These are phyloP conservation scores for Torulaspora maleeae DNA, from an alignment of 805 yeast genomes.

Conservation along the genomic window DNA sequence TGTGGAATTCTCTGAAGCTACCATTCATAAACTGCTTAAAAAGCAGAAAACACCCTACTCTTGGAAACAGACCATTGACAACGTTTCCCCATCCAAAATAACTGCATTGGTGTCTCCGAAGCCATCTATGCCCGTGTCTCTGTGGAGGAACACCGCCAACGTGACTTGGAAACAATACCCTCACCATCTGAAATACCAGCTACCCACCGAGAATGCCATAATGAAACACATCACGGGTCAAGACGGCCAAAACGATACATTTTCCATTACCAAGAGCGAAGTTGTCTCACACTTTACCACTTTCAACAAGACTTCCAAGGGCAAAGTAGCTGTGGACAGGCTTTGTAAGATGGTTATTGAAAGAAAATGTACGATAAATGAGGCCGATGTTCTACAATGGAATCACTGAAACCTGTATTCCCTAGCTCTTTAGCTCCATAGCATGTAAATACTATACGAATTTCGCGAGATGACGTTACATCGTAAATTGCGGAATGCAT, in stretches of 20 bases:
- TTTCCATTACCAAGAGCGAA: conserved; percentile 63
- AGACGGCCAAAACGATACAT: conserved; percentile 59
- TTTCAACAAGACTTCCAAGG: conserved; percentile 21
- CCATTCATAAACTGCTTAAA: conserved; percentile 56
- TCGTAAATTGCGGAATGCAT: background rate
- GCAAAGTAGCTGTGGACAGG: conserved; percentile 25
- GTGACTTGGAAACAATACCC: conserved; percentile 45
- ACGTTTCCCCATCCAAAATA: conserved; percentile 18
- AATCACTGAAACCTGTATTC: conserved; percentile 5
- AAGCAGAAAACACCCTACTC: conserved; percentile 53
- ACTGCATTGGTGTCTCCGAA: conserved; percentile 30
- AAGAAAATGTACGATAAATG: conserved; percentile 21
- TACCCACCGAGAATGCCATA: conserved; percentile 69
- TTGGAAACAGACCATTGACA: conserved; percentile 38
- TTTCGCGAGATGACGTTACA: background rate
- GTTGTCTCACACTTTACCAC: conserved; percentile 55
- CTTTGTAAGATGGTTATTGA: conserved; percentile 20
- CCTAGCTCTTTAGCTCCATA: conserved; percentile 1
- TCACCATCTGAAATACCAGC: conserved; percentile 48
- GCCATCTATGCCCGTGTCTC: conserved; percentile 33
- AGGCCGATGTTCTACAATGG: conserved; percentile 13
- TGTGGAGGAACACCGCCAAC: conserved; percentile 30
- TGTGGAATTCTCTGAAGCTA: conserved; percentile 64
- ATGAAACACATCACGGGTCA: conserved; percentile 60
- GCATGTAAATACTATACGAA: conserved; percentile 2